These are phyloP conservation scores for Ambrosia artemisiifolia DNA, from an alignment of 129 eudicot species.

Conservation along the genomic window DNA sequence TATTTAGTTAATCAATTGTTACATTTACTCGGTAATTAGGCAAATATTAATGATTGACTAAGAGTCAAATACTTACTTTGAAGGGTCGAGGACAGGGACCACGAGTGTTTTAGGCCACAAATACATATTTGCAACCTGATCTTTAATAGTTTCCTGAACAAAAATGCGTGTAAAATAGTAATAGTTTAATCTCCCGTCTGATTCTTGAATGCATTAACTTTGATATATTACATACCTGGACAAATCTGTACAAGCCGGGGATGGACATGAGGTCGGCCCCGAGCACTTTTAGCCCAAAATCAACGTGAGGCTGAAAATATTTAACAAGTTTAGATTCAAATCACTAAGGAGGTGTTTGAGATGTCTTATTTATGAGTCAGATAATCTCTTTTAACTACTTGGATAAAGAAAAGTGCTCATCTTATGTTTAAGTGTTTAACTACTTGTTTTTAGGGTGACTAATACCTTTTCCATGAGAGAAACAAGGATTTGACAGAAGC, in stretches of 20 bases:
- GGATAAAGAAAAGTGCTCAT: neutral
- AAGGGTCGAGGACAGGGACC: constrained; percentile 80
- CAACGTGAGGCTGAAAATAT: constrained; percentile 80
- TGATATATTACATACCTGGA: constrained; percentile 42
- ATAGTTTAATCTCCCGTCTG: neutral
- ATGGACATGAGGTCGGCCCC: constrained; percentile 80
- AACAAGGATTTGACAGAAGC: constrained; percentile 74
- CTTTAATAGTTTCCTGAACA: constrained; percentile 68
- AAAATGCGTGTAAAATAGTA: constrained; percentile 8
- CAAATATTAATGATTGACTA: neutral
- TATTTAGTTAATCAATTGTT: no score
- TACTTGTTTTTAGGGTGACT: no score
- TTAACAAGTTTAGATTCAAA: neutral
- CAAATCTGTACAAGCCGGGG: constrained; percentile 71
- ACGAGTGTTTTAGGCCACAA: constrained; percentile 89
- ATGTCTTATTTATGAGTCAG: neutral
- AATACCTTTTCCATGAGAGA: constrained; percentile 98
- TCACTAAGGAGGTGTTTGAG: neutral
- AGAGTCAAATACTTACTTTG: constrained; percentile 47
- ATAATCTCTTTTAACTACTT: neutral
- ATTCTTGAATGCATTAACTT: neutral
- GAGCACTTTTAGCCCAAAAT: constrained; percentile 73
- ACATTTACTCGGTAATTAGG: neutral
- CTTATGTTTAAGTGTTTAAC: no score
- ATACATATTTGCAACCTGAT: constrained; percentile 88